Conservation (phyloP, 2,329 filamentous ascomycete genomes). For the Lasiodiplodia gonubiensis region DNA sequence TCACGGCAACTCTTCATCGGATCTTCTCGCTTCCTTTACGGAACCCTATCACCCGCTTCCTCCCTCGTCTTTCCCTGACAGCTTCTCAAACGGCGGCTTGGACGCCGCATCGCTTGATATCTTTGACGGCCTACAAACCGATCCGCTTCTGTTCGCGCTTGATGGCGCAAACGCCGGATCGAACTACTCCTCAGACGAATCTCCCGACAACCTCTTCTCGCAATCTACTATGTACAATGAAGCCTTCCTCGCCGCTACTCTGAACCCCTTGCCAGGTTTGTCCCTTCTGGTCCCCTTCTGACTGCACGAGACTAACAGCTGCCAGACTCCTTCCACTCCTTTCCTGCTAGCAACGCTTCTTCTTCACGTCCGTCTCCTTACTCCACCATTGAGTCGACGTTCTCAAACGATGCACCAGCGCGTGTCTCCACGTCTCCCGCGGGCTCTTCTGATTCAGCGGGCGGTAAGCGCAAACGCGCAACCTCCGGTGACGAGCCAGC, state of each 20-base stretch:
- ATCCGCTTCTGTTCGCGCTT: neutral
- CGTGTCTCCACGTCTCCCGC: neutral
- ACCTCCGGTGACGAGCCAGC: neutral
- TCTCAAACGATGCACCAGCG: neutral
- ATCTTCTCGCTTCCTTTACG: constrained; percentile 16
- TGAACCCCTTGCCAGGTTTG: constrained; percentile 5
- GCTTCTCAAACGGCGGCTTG: neutral
- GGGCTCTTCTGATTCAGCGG: neutral
- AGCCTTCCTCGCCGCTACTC: constrained; percentile 8
- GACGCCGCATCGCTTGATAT: neutral
- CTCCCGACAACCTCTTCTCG: neutral
- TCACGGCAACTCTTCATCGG: constrained; percentile 7
- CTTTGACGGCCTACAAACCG: neutral
- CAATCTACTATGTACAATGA: constrained; percentile 7
- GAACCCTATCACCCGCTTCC: constrained; percentile 1
- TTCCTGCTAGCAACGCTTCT: neutral
- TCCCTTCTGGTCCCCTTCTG: neutral
- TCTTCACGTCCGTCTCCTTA: constrained; percentile 5
- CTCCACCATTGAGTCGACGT: neutral
- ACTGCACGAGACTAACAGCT: neutral
- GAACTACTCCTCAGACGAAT: neutral
- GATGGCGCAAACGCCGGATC: neutral
- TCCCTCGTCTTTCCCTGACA: neutral
- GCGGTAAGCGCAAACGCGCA: constrained; percentile 14
- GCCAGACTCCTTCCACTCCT: constrained; percentile 1